A percentile compares a stretch with the other conserved stretches of the same genome.
These are phyloP conservation scores for Naganishia cerealis DNA, from an alignment of 1,284 basidiomycete genomes.

Conservation along the genomic window DNA sequence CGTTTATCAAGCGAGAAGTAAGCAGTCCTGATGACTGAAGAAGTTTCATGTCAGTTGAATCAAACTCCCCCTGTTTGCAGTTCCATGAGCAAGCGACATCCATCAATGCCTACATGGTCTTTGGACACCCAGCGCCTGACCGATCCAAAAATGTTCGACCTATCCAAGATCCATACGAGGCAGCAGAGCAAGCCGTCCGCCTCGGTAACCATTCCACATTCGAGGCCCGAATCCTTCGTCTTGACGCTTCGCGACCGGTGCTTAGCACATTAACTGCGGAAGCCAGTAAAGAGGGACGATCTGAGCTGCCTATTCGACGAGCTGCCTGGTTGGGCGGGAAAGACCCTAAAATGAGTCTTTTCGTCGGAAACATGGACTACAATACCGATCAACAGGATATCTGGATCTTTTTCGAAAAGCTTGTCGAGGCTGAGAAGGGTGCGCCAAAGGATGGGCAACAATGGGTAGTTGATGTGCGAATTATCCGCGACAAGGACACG, in stretches of 20 bases:
- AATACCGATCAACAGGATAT: constrained; percentile 86
- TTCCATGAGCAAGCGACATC: constrained; percentile 70
- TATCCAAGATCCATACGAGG: constrained; percentile 70
- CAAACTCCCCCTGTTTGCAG: constrained; percentile 30
- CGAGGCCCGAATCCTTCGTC: constrained; percentile 70
- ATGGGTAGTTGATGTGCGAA: constrained; percentile 83
- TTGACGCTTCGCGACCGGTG: constrained; percentile 63
- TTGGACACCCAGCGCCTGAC: constrained; percentile 65
- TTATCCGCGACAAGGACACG: constrained; percentile 86
- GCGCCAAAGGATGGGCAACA: constrained; percentile 36
- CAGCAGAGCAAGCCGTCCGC: constrained; percentile 64
- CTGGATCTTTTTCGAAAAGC: constrained; percentile 78
- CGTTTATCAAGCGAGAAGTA: constrained; percentile 83
- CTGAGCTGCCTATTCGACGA: constrained; percentile 39
- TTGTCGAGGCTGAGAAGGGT: constrained; percentile 74
- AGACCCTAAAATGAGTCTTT: constrained; percentile 80
- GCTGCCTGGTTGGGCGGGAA: constrained; percentile 49
- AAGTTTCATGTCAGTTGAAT: not conserved
- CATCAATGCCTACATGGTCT: constrained; percentile 83
- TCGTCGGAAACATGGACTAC: constrained; percentile 92
- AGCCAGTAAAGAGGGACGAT: constrained; percentile 41
- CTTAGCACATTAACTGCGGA: constrained; percentile 44
- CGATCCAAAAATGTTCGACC: constrained; percentile 62
- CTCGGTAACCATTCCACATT: constrained; percentile 72
- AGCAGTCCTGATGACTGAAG: constrained; percentile 33